A percentile compares a stretch with the other conserved stretches of the same genome.
phyloP scores from a whole-genome alignment of 1,139 yeast genomes.

The Lodderomyces elongisporus region DNA sequence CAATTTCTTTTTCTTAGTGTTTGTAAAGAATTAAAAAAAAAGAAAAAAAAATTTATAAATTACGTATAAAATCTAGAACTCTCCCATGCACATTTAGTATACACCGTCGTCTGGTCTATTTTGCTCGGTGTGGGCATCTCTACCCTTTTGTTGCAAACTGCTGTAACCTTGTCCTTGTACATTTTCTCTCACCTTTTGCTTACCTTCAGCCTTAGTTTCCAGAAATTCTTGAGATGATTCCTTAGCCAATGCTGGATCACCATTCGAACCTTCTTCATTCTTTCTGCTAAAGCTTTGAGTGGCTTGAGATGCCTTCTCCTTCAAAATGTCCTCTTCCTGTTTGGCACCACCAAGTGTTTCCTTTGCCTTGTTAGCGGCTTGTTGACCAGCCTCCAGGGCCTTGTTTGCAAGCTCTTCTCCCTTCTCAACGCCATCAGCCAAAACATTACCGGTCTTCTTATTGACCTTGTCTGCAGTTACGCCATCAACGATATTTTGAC shows the following conservation, averaged over 20 bases:
- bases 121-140: conserved; percentile 38
- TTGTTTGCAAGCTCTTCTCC: conserved; percentile 7
- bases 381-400: conserved; percentile 17
- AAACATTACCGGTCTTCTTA: conserved; percentile 22
- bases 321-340: neutral
- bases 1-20: too few species aligned
- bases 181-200: conserved; percentile 16
- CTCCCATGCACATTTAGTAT: conserved; percentile 10
- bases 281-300: too few species aligned
- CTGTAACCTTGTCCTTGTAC: conserved; percentile 34
- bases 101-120: conserved; percentile 42
- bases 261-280: too few species aligned
- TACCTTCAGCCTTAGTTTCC: conserved; percentile 5
- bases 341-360: conserved; percentile 1
- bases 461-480: conserved; percentile 16
- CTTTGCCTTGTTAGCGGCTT: conserved; percentile 19
- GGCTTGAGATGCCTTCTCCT: too few species aligned
- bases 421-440: conserved; percentile 26
- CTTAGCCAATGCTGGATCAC: conserved; percentile 1
- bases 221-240: conserved; percentile 1
- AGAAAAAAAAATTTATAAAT: neutral
- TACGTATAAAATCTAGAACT: too few species aligned
- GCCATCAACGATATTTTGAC: conserved; percentile 15
- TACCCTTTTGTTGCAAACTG: conserved; percentile 39
- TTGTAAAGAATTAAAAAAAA: neutral